Percentiles rank a stretch among this genome's conserved stretches.
Conservation (phyloP, 2,329 filamentous ascomycete species). For the Rugonectria rugulosa region DNA sequence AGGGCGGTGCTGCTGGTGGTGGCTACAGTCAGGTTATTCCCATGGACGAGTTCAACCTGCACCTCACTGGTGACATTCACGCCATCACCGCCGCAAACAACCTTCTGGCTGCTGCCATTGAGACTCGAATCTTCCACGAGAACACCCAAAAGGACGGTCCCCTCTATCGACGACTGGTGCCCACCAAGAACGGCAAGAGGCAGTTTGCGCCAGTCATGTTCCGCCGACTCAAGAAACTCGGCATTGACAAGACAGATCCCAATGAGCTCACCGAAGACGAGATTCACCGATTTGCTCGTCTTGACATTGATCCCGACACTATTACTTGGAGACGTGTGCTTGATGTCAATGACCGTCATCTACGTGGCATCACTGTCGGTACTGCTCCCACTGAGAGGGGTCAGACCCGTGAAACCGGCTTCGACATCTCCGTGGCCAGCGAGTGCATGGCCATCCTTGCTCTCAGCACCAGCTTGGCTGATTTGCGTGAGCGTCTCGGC, state of each 20-base stretch:
- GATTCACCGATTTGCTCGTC: slow-evolving; percentile 83
- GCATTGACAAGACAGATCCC: slow-evolving; percentile 93
- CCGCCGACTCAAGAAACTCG: slow-evolving; percentile 91
- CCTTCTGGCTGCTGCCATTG: slow-evolving; percentile 92
- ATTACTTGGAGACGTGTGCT: slow-evolving; percentile 97
- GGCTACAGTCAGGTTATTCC: slow-evolving; percentile 99
- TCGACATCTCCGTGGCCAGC: slow-evolving; percentile 96
- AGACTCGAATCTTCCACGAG: slow-evolving; percentile 98
- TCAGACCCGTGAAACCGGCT: slow-evolving; percentile 85
- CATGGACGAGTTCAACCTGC: slow-evolving; percentile 99
- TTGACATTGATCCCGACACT: slow-evolving; percentile 95
- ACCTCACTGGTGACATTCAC: slow-evolving; percentile 97
- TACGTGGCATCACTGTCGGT: slow-evolving; percentile 88
- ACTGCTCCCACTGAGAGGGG: slow-evolving; percentile 91
- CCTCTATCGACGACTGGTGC: slow-evolving; percentile 87
- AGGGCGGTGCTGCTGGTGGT: slow-evolving; percentile 95
- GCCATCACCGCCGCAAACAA: slow-evolving; percentile 98
- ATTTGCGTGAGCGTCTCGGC: slow-evolving; percentile 92
- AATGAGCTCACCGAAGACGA: slow-evolving; percentile 91
- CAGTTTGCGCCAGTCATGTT: slow-evolving; percentile 91
- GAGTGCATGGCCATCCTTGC: slow-evolving; percentile 99
- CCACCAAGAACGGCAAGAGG: slow-evolving; percentile 87
- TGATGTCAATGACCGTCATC: slow-evolving; percentile 95
- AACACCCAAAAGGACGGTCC: slow-evolving; percentile 90
- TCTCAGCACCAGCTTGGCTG: slow-evolving; percentile 83